Base-by-base conservation (phyloP, 192 early-diverging fungal genomes). In the Coemansia sp. region DNA sequence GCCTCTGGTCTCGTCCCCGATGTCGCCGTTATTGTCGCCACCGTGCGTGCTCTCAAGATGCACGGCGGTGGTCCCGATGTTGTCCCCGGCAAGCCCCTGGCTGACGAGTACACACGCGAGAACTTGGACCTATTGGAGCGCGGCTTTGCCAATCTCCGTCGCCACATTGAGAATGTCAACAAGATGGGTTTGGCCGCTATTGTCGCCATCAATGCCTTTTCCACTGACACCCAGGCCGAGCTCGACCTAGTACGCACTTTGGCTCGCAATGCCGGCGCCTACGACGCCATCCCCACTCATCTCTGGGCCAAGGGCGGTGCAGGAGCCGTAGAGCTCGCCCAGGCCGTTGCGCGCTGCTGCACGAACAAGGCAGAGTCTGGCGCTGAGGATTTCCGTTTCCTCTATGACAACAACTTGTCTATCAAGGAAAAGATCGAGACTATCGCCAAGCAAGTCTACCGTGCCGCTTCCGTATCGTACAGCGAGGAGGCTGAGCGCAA, bases 31-130 rank as follows among this genome's bases (percentile, higher is more conserved):
- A 89, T 99, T 33, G 97, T 98, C 46, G 92, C 96, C 16, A 99
- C 97, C 6, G 90, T 98, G 10, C 91, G 93, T 61, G 94, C 95
- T 13, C 86, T 99, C 43, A 99, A 99, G 85, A 96, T 95, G 93
- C 97, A 99, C 75, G 97, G 96, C 65, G 97, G 95, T 51, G 97
- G 95, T 44, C 94, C 97, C 3, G 93, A 93, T 41, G 96, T 98
- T 3, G 84, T 84, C 3, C 89, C 97, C 24, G 97, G 97, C n/a
- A 90, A 89, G 63, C 96, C 96, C 31, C 79, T 99, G 40, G 89
- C 93, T 10, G 96, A 95, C 41, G 95, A 82, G 8, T 99, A 99
- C 80, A 86, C 85, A 36, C 88, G 87, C 65, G 96, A 99, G 80
- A 92, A 97, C 83, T 79, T 98, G n/a, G 90, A 84, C 20, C 87